A percentile compares a stretch with the other conserved stretches of the same genome.
Conservation (phyloP, 2,329 filamentous ascomycete genomes). For the Aspergillus hortae region DNA sequence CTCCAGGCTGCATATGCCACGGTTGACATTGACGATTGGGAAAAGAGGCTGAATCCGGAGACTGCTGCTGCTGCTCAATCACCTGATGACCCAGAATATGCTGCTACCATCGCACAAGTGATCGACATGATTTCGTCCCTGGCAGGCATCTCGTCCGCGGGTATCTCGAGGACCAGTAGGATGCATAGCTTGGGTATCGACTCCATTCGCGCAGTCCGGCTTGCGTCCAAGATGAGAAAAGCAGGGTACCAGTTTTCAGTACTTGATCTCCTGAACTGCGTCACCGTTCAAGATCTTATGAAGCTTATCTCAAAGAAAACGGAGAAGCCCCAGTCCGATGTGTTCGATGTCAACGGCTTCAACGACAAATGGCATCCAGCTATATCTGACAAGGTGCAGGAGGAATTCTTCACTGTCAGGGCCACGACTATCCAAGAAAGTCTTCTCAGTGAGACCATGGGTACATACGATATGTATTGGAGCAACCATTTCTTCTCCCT, state of each 20-base stretch:
- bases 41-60: conserved; percentile 18
- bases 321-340: neutral
- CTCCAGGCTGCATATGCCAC: conserved; percentile 21
- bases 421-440: conserved; percentile 38
- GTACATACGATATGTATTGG: conserved; percentile 37
- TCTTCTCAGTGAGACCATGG: conserved; percentile 39
- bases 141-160: conserved; percentile 16
- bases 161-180: conserved; percentile 19
- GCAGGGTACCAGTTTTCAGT: conserved; percentile 24
- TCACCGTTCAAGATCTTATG: conserved; percentile 25
- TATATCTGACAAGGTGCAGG: conserved; percentile 13
- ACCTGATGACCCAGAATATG: neutral
- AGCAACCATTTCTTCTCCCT: conserved; percentile 37
- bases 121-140: conserved; percentile 21
- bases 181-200: conserved; percentile 28
- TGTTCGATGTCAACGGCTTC: conserved; percentile 21
- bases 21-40: conserved; percentile 27
- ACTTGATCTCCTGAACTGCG: conserved; percentile 27
- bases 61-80: neutral
- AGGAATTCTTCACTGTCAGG: conserved; percentile 22
- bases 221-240: conserved; percentile 23
- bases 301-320: conserved; percentile 5
- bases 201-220: conserved; percentile 30
- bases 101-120: conserved; percentile 9
- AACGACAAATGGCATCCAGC: conserved; percentile 18